Conservation (phyloP, 176 grass and related monocot genomes). For the Bothriochloa decipiens region DNA sequence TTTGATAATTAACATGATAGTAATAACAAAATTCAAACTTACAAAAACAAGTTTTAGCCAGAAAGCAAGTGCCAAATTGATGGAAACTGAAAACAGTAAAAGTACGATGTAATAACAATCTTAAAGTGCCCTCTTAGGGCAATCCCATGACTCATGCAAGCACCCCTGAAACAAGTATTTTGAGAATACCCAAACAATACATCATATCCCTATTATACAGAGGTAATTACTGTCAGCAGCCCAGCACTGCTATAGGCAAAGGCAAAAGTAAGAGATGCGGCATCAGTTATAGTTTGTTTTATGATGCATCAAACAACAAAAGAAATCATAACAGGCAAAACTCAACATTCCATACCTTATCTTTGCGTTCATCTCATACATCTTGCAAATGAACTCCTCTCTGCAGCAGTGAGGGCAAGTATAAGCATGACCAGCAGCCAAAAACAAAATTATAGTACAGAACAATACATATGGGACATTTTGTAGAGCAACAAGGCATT, state of each 20-base stretch:
- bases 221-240: neutral
- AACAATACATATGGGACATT: neutral
- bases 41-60: neutral
- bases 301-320: neutral
- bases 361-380: constrained; percentile 69
- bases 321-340: constrained; percentile 12
- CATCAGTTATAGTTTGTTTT: neutral
- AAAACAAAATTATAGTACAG: neutral
- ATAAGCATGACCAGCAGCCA: neutral
- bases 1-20: neutral
- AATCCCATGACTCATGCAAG: neutral
- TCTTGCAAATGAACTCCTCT: constrained; percentile 66
- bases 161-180: neutral
- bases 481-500: neutral
- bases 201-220: neutral
- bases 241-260: neutral
- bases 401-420: constrained; percentile 38
- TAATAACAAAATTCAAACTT: neutral
- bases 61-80: constrained; percentile 12
- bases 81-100: constrained; percentile 1
- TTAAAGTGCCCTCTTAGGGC: neutral
- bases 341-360: constrained; percentile 59
- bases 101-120: neutral
- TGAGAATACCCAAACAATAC: constrained; percentile 5
- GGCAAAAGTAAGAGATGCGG: neutral